A percentile compares a stretch with the other conserved stretches of the same genome.
phyloP scores from a whole-genome alignment of 352 stramenopile genomes.

The Globisporangium splendens region DNA sequence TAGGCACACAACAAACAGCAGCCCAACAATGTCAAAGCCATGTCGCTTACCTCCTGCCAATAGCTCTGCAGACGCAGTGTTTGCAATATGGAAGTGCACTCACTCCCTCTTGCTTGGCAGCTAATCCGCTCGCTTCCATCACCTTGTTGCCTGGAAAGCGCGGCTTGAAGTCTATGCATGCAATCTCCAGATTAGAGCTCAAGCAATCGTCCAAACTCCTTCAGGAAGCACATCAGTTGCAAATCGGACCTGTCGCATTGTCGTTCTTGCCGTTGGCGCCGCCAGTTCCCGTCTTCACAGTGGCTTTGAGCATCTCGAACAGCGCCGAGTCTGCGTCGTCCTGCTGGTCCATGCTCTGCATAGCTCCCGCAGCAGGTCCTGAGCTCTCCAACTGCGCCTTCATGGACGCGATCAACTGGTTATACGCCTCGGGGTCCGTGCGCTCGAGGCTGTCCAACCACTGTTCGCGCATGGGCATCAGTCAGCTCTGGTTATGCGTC shows the following conservation, averaged over 20 bases:
- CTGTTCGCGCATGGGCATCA: constrained; percentile 18
- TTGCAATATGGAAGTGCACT: not conserved
- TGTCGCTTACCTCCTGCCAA: no score
- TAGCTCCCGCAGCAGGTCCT: constrained; percentile 11
- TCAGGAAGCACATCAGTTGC: not conserved
- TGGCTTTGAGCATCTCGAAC: constrained; percentile 42
- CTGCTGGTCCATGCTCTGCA: constrained; percentile 5
- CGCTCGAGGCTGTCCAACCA: constrained; percentile 70
- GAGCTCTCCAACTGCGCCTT: constrained; percentile 45
- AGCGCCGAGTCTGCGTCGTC: constrained; percentile 30
- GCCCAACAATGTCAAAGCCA: no score
- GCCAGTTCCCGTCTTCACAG: constrained; percentile 5
- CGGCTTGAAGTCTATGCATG: constrained; percentile 42
- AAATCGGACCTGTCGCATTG: constrained; percentile 3
- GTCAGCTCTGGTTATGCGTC: not conserved
- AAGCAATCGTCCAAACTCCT: not conserved
- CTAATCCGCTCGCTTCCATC: constrained; percentile 58
- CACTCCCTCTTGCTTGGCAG: constrained; percentile 59
- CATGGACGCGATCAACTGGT: constrained; percentile 62
- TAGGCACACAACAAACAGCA: constrained; percentile 12
- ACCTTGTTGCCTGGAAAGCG: constrained; percentile 70
- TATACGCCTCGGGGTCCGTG: constrained; percentile 64
- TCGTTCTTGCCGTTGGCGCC: not conserved
- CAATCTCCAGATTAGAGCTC: no score
- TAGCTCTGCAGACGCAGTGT: no score